A percentile compares a stretch with the other conserved stretches of the same genome.
Conservation (phyloP, 352 stramenopile genomes). For the Phytopythium kandeliae region DNA sequence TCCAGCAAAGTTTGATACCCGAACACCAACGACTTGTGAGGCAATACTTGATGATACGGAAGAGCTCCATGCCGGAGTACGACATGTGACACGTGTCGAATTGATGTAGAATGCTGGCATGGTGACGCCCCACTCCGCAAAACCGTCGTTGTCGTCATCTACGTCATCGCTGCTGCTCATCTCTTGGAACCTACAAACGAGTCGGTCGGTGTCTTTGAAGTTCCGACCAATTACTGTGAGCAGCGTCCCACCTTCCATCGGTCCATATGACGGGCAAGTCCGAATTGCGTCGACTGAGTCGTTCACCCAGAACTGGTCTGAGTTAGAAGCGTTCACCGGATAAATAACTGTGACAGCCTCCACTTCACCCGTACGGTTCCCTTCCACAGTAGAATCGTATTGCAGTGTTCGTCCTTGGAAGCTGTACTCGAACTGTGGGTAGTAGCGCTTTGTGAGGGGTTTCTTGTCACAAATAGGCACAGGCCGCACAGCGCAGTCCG, state of each 20-base stretch:
- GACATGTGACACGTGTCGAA: slow-evolving; percentile 75
- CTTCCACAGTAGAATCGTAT: slow-evolving; percentile 77
- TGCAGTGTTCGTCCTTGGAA: slow-evolving; percentile 43
- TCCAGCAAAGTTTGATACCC: slow-evolving; percentile 76
- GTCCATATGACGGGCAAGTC: slow-evolving; percentile 60
- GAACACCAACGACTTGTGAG: slow-evolving; percentile 33
- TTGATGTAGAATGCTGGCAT: slow-evolving; percentile 69
- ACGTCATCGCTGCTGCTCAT: background rate
- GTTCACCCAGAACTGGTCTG: slow-evolving; percentile 87
- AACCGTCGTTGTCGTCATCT: background rate
- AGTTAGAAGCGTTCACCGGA: slow-evolving; percentile 89
- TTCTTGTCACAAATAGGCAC: slow-evolving; percentile 95
- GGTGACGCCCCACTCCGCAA: slow-evolving; percentile 9
- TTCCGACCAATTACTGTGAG: slow-evolving; percentile 95
- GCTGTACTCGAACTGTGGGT: slow-evolving; percentile 64
- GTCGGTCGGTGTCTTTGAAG: slow-evolving; percentile 82
- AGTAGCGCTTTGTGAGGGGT: slow-evolving; percentile 58
- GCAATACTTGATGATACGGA: slow-evolving; percentile 10
- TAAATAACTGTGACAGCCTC: slow-evolving; percentile 88
- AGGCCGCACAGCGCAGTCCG: slow-evolving; percentile 83
- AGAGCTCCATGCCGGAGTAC: slow-evolving; percentile 48
- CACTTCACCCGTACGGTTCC: slow-evolving; percentile 74
- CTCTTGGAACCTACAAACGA: slow-evolving; percentile 82
- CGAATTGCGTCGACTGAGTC: slow-evolving; percentile 93
- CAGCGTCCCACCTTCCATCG: slow-evolving; percentile 32